Evolutionary conservation across 2,329 filamentous ascomycete species (phyloP), one percentile per base, ranked within the genome.

Genomic region (Chalaropsis thielavioides): DNA sequence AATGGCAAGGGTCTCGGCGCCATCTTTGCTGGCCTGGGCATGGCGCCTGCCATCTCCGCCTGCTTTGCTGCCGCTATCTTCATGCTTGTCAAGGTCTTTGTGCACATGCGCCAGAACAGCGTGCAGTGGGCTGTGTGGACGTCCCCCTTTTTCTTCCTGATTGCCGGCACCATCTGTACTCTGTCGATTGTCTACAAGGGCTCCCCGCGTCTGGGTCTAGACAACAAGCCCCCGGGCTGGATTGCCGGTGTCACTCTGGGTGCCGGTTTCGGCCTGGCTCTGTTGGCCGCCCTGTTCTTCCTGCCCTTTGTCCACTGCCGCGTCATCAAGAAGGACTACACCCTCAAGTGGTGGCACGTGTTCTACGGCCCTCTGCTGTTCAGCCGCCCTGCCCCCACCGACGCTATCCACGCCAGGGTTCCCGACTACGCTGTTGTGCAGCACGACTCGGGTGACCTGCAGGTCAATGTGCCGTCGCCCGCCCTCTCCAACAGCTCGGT

Each of bases 151-250:
- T 91, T 86, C 77, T 91, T 91, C 80, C 82, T 90, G 65, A 82
- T 91, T 67, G 86, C 88, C 65, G 86, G 80, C 64, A 89, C 86
- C 66, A 76, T 91, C 71, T 89, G 87, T 76, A 88, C 87, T 0
- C 79, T 92, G 4, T 89, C 86, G 54, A 84, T 92, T 70, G 87
- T 91, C 69, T 90, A 89, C 81, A 90, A 91, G 80, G 88, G 88
- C 40, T 89, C 87, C 10, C 87, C 88, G 27, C 84, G 78, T 67
- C 80, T 89, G 38, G 80, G 80, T 24, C 77, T 89, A 35, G 78
- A 76, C 76, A 82, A 86, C 75, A 87, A 86, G 78, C 85, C 87
- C 1, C 74, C 74, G 8, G 85, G 81, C 80, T 90, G 83, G 71
- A 82, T 90, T 67, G 85, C 80, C 11, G 75, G 81, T 15, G 86